phyloP scores from a whole-genome alignment of 2,329 filamentous ascomycete genomes.

The Thelonectria discophora region DNA sequence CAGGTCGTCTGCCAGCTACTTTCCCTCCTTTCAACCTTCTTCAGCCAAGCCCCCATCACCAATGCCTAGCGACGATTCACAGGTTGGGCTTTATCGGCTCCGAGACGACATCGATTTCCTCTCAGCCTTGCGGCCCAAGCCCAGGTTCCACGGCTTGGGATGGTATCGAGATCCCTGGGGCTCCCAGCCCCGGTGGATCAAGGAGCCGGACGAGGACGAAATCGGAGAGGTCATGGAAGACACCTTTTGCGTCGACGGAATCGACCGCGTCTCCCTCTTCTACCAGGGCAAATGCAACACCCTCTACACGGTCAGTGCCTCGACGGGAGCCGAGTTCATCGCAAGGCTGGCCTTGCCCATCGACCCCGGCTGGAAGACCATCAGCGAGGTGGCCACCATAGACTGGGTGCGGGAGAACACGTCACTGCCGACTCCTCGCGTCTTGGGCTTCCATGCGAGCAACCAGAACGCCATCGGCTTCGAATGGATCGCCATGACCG shows the following conservation, averaged over 20 bases:
- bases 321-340: background rate
- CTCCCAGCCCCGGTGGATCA: background rate
- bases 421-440: background rate
- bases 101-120: background rate
- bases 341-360: slow-evolving; percentile 14
- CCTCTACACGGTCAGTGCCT: background rate
- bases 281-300: slow-evolving; percentile 1
- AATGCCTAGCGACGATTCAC: too few relatives aligned
- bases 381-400: slow-evolving; percentile 1
- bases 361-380: slow-evolving; percentile 5
- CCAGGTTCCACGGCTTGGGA: background rate
- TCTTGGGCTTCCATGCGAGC: slow-evolving; percentile 3
- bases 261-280: slow-evolving; percentile 6
- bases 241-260: background rate
- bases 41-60: too few relatives aligned
- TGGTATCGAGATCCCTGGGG: background rate
- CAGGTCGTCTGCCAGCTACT: too few relatives aligned
- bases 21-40: too few relatives aligned
- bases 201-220: background rate
- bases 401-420: background rate
- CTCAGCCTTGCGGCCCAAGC: too few relatives aligned
- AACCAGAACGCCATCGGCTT: background rate
- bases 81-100: too few relatives aligned
- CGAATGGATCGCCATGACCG: slow-evolving; percentile 10
- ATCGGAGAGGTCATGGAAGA: background rate